Conservation (phyloP, 352 stramenopile genomes). For the Pythium rishiriense region DNA sequence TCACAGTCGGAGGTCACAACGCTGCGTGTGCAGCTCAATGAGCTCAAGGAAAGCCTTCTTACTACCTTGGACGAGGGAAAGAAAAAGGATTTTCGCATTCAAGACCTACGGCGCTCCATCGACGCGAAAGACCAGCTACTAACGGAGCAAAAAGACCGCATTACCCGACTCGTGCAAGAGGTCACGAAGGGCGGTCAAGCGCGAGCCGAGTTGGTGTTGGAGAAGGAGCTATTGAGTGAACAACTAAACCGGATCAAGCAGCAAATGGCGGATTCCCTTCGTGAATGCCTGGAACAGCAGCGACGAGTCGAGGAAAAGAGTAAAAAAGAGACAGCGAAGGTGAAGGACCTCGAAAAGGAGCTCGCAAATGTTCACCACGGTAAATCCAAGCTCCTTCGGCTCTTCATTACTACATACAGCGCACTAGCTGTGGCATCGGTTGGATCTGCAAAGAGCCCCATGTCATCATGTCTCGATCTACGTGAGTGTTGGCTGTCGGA, state of each 20-base stretch:
- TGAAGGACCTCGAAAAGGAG: conserved; percentile 43
- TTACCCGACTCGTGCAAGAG: conserved; percentile 52
- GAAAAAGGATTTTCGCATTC: conserved; percentile 40
- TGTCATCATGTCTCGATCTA: conserved; percentile 35
- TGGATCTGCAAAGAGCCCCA: neutral
- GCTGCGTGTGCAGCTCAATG: conserved; percentile 44
- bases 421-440: neutral
- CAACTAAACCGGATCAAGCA: conserved; percentile 46
- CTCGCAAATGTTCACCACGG: conserved; percentile 40
- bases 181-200: conserved; percentile 48
- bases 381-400: conserved; percentile 45
- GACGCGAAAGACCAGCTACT: conserved; percentile 36
- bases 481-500: conserved; percentile 56
- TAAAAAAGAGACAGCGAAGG: conserved; percentile 31
- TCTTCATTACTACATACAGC: conserved; percentile 36
- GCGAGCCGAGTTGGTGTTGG: conserved; percentile 47
- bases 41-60: conserved; percentile 44
- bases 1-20: conserved; percentile 34
- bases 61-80: conserved; percentile 37
- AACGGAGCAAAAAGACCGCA: conserved; percentile 56
- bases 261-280: conserved; percentile 37
- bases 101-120: conserved; percentile 39
- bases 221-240: conserved; percentile 41
- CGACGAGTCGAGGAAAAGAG: conserved; percentile 36
- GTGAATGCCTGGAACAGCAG: conserved; percentile 43